phyloP scores from a whole-genome alignment of 805 yeast species.

The Candida sonorensis region DNA sequence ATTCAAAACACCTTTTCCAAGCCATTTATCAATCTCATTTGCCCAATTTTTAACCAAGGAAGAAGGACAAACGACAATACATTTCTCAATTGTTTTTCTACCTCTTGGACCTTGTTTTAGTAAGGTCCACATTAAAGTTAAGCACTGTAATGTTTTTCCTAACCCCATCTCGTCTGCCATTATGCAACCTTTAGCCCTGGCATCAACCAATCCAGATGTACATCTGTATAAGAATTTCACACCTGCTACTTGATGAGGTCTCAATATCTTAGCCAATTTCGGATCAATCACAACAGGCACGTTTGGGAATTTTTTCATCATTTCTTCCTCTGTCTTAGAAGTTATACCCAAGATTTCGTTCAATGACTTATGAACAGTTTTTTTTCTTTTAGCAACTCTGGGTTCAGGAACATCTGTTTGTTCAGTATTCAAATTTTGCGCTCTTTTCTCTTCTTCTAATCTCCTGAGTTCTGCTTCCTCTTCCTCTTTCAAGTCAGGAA shows the following conservation, averaged over 20 bases:
- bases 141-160: conserved; percentile 86
- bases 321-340: conserved; percentile 40
- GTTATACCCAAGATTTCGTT: conserved; percentile 76
- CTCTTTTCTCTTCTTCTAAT: conserved; percentile 19
- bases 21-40: conserved; percentile 89
- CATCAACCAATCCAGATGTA: conserved; percentile 78
- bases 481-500: conserved; percentile 26
- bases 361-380: conserved; percentile 55
- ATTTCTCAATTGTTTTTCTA: conserved; percentile 75
- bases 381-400: conserved; percentile 25
- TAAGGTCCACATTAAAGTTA: conserved; percentile 88
- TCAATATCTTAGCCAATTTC: conserved; percentile 64
- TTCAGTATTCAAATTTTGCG: conserved; percentile 18
- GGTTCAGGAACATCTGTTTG: conserved; percentile 12
- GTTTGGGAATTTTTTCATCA: conserved; percentile 53
- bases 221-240: conserved; percentile 87
- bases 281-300: conserved; percentile 98
- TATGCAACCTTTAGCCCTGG: conserved; percentile 87
- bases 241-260: conserved; percentile 97
- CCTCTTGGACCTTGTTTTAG: conserved; percentile 85
- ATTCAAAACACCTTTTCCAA: conserved; percentile 83
- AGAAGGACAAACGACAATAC: conserved; percentile 92
- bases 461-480: conserved; percentile 19
- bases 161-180: conserved; percentile 99
- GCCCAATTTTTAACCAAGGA: conserved; percentile 96